A percentile compares a stretch with the other conserved stretches of the same genome.
phyloP scores from a whole-genome alignment of 1,284 basidiomycete genomes.

The Apiotrichum sp. region DNA sequence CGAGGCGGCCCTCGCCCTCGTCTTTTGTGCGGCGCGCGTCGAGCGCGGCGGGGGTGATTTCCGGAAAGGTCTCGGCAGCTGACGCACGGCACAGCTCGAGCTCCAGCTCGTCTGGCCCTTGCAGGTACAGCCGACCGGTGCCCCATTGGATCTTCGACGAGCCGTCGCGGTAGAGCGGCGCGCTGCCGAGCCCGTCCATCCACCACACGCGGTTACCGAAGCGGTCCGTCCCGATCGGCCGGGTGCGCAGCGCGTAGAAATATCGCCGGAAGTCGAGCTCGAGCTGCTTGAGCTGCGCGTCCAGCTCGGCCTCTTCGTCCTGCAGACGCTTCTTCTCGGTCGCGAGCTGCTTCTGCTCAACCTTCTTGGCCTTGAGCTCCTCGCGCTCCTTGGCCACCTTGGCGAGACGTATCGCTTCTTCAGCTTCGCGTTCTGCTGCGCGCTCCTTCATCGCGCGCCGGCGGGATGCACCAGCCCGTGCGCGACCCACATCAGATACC shows the following conservation, averaged over 20 bases:
- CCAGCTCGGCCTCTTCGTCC: constrained; percentile 76
- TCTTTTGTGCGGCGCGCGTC: constrained; percentile 60
- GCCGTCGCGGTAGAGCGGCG: constrained; percentile 59
- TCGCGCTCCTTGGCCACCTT: constrained; percentile 48
- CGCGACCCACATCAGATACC: constrained; percentile 1
- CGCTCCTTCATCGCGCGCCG: constrained; percentile 43
- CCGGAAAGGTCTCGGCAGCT: constrained; percentile 50
- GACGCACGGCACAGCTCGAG: constrained; percentile 52
- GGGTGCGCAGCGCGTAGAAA: constrained; percentile 72
- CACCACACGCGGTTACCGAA: constrained; percentile 96
- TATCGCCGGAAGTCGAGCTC: constrained; percentile 89
- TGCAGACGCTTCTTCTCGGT: constrained; percentile 69
- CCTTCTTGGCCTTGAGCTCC: constrained; percentile 30
- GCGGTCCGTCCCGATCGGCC: constrained; percentile 82
- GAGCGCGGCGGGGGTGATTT: constrained; percentile 40
- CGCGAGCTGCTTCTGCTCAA: constrained; percentile 28
- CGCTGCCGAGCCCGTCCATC: constrained; percentile 92
- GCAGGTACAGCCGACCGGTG: constrained; percentile 81
- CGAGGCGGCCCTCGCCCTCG: constrained; percentile 68
- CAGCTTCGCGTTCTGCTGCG: constrained; percentile 42
- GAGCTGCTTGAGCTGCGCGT: constrained; percentile 71
- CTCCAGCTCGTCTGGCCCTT: constrained; percentile 77
- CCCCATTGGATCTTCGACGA: constrained; percentile 65
- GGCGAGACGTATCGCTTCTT: constrained; percentile 59
- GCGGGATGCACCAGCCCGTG: constrained; percentile 21